Conservation (phyloP, 768 basidiomycete species). For the Sporobolomyces phaffii region DNA sequence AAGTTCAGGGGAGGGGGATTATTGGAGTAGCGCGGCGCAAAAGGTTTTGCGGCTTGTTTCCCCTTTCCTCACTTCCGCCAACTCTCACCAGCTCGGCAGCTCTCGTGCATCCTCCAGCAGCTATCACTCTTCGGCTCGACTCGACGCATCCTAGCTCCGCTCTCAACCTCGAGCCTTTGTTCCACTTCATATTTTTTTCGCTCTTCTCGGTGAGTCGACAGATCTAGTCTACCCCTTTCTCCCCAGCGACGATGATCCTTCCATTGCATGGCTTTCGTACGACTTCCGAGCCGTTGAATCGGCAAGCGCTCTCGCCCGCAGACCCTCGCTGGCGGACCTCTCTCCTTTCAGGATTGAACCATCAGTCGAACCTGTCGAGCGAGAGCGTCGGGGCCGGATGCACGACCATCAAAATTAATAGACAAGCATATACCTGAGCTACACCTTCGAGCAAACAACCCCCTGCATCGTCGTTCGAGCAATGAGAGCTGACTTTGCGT, state of each 20-base stretch:
- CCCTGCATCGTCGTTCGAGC: neutral
- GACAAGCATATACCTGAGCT: slow-evolving; percentile 23
- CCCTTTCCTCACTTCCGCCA: neutral
- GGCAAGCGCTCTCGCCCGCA: neutral
- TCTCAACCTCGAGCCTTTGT: neutral
- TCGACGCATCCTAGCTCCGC: neutral
- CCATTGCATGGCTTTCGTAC: slow-evolving; percentile 23
- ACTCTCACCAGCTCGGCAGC: neutral
- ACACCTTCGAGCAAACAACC: neutral
- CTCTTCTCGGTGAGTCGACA: neutral
- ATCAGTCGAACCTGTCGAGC: neutral
- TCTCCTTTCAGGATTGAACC: slow-evolving; percentile 16
- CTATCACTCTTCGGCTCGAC: neutral
- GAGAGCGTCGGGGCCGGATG: slow-evolving; percentile 1
- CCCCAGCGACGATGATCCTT: slow-evolving; percentile 5
- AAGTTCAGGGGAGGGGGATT: neutral
- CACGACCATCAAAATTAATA: slow-evolving; percentile 13
- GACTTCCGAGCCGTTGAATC: slow-evolving; percentile 5
- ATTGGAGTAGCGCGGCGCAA: neutral
- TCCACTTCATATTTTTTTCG: neutral
- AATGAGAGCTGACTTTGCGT: too few relatives aligned
- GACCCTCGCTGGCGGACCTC: neutral
- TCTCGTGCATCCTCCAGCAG: too few relatives aligned
- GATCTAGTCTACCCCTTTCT: too few relatives aligned
- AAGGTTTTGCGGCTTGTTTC: neutral